phyloP scores from a whole-genome alignment of 305 asterid species.

The Solanum aculeatissimum region DNA sequence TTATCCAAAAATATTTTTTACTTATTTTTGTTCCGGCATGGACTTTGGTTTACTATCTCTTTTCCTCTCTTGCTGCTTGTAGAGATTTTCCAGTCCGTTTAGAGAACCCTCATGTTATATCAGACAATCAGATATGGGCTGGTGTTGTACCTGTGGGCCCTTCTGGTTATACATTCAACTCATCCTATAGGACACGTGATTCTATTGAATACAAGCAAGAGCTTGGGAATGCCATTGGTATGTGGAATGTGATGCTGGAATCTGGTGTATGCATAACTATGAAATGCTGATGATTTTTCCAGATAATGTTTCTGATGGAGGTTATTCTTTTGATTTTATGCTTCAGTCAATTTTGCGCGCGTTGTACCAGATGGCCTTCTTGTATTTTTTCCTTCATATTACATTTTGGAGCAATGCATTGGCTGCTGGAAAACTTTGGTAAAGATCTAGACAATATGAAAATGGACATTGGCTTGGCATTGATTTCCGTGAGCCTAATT shows the following conservation, averaged over 20 bases:
- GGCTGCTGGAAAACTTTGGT: conserved; percentile 86
- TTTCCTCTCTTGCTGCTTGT: conserved; percentile 3
- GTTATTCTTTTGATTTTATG: conserved; percentile 21
- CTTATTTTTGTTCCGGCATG: background rate
- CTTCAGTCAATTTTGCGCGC: conserved; percentile 88
- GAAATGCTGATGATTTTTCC: background rate
- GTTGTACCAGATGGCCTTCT: conserved; percentile 98
- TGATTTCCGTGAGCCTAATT: background rate
- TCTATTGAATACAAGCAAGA: conserved; percentile 84
- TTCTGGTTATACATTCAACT: conserved; percentile 84
- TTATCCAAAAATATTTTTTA: background rate
- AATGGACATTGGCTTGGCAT: background rate
- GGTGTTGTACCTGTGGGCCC: conserved; percentile 91
- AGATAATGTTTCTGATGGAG: conserved; percentile 8
- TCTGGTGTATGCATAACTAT: background rate
- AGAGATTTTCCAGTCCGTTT: conserved; percentile 90
- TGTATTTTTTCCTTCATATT: conserved; percentile 92
- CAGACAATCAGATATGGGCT: conserved; percentile 88
- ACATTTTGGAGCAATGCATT: conserved; percentile 78
- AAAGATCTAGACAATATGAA: conserved; percentile 13
- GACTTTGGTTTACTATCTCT: background rate
- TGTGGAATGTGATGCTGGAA: conserved; percentile 3
- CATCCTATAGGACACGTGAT: conserved; percentile 86
- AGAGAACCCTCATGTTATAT: conserved; percentile 99
- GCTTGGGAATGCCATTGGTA: conserved; percentile 99